A percentile compares a stretch with the other conserved stretches of the same genome.
Evolutionary conservation across 495 filamentous ascomycete species (phyloP).

Genomic region (Letharia columbiana): DNA sequence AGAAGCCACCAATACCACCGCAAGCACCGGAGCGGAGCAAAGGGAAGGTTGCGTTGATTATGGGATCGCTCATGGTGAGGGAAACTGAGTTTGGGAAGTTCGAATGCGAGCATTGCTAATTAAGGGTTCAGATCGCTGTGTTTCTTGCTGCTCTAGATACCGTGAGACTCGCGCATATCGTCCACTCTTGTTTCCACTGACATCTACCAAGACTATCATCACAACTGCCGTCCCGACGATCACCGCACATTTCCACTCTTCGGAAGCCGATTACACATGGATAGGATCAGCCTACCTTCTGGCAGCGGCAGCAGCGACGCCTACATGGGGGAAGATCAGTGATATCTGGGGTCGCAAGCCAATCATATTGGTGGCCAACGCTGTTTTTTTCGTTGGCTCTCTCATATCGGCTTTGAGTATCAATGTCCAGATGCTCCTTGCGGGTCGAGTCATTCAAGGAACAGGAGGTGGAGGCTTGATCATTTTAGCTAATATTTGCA

Average conservation of each 20-base stretch:
- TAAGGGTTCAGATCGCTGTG: conserved; percentile 35
- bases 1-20: conserved; percentile 15
- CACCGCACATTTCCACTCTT: conserved; percentile 50
- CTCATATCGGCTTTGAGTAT: conserved; percentile 60
- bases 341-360: conserved; percentile 85
- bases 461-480: conserved; percentile 76
- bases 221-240: conserved; percentile 56
- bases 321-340: conserved; percentile 73
- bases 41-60: conserved; percentile 42
- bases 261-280: conserved; percentile 64
- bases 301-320: conserved; percentile 57
- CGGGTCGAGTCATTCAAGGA: conserved; percentile 70
- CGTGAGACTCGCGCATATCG: conserved; percentile 27
- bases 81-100: conserved; percentile 2
- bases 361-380: conserved; percentile 63
- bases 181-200: conserved; percentile 10
- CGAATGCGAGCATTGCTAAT: conserved; percentile 10
- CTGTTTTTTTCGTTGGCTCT: conserved; percentile 67
- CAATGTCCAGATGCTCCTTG: conserved; percentile 66
- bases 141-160: conserved; percentile 49
- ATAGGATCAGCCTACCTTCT: conserved; percentile 65
- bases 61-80: conserved; percentile 44
- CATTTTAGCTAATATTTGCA: conserved; percentile 71
- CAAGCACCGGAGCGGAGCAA: conserved; percentile 40
- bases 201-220: conserved; percentile 38